Evolutionary conservation across 495 filamentous ascomycete species (phyloP).

Genomic region (Lophium mytilinum): DNA sequence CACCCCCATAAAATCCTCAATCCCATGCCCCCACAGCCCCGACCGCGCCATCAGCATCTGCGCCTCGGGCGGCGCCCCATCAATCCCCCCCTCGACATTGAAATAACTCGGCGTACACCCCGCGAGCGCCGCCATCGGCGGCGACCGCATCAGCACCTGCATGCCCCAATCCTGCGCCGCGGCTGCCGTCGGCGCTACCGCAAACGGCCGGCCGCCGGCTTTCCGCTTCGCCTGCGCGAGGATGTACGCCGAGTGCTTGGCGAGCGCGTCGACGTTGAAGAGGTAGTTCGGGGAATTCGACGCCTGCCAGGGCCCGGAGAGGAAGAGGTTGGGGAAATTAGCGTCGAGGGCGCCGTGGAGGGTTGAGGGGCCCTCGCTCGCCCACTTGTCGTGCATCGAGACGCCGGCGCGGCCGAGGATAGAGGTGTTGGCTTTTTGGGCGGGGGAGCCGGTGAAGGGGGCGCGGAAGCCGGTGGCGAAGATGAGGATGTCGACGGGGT

Average conservation of each 20-base stretch:
- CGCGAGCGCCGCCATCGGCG: conserved; percentile 32
- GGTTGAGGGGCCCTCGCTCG: conserved; percentile 30
- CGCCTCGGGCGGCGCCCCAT: conserved; percentile 19
- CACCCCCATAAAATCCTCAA: conserved; percentile 14
- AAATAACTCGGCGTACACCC: conserved; percentile 53
- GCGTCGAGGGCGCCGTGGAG: conserved; percentile 40
- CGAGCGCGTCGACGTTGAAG: conserved; percentile 35
- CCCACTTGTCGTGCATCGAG: conserved; percentile 41
- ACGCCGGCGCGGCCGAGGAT: conserved; percentile 38
- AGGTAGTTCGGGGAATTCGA: conserved; percentile 36
- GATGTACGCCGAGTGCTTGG: conserved; percentile 40
- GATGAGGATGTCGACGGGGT: conserved; percentile 43
- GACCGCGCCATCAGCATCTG: conserved; percentile 18
- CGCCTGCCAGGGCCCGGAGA: conserved; percentile 36
- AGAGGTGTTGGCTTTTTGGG: conserved; percentile 34
- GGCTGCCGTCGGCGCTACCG: conserved; percentile 39
- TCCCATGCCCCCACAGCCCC: conserved; percentile 23
- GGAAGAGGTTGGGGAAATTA: conserved; percentile 51
- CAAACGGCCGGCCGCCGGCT: conserved; percentile 23
- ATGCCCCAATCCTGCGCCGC: conserved; percentile 41
- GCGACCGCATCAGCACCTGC: conserved; percentile 36
- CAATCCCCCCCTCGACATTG: conserved; percentile 41
- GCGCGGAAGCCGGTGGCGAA: conserved; percentile 42
- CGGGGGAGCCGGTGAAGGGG: conserved; percentile 27
- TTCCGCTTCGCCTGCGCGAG: conserved; percentile 35